These are phyloP conservation scores for Fraxinus paxiana DNA, from an alignment of 305 asterid species.

Conservation along the genomic window DNA sequence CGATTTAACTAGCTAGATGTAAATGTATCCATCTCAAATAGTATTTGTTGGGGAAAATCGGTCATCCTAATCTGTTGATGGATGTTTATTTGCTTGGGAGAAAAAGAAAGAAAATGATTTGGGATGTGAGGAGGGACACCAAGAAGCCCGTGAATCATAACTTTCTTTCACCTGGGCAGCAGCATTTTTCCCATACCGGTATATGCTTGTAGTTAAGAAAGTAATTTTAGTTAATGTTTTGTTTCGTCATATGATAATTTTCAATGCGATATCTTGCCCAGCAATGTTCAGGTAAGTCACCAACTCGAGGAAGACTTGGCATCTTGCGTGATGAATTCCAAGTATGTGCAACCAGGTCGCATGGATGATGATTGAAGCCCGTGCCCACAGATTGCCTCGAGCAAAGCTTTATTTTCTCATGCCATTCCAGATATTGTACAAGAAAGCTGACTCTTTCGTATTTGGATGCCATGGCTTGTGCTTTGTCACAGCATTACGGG, in stretches of 20 bases:
- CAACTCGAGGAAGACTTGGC: neutral
- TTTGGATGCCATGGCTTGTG: neutral
- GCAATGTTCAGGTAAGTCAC: neutral
- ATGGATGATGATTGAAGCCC: neutral
- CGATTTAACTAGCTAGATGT: neutral
- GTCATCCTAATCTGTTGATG: neutral
- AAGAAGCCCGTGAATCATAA: neutral
- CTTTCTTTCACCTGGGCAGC: neutral
- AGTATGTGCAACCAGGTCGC: neutral
- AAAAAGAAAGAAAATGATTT: neutral
- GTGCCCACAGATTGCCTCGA: neutral
- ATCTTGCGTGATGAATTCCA: neutral
- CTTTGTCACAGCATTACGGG: neutral
- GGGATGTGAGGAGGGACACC: neutral
- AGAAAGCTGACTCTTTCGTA: neutral
- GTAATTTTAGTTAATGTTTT: neutral
- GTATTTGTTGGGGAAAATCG: neutral
- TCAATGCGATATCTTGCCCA: neutral
- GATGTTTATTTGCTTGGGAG: neutral
- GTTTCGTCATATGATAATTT: no score
- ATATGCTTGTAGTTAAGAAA: neutral
- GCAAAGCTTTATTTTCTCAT: neutral
- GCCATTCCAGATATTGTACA: neutral
- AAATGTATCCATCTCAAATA: neutral
- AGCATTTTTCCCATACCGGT: neutral